A percentile compares a stretch with the other conserved stretches of the same genome.
Conservation (phyloP, 73 alveolate species). For the Diophrys appendiculata region DNA sequence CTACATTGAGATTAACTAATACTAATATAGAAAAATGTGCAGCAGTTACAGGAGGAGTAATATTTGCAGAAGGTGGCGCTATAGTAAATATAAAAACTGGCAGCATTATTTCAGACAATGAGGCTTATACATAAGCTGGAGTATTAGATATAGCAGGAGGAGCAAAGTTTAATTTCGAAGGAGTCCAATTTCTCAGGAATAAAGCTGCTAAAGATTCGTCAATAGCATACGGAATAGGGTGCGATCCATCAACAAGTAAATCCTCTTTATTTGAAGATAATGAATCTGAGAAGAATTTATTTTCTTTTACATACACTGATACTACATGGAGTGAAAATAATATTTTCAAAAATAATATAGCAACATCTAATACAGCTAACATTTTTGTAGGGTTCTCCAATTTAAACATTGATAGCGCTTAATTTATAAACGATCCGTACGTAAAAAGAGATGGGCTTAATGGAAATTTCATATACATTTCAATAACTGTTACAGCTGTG, state of each 20-base stretch:
- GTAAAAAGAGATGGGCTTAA: background rate
- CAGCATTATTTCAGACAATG: background rate
- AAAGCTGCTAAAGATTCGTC: background rate
- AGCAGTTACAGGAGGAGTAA: background rate
- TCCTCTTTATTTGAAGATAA: background rate
- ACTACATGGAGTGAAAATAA: background rate
- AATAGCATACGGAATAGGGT: background rate
- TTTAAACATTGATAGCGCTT: background rate
- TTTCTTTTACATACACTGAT: conserved; percentile 5
- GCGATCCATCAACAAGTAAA: background rate
- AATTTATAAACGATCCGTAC: background rate
- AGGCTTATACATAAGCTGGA: conserved; percentile 6
- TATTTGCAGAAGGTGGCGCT: background rate
- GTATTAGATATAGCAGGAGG: background rate
- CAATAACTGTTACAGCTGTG: background rate
- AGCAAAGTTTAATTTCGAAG: background rate
- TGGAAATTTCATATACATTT: conserved; percentile 13
- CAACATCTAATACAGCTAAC: background rate
- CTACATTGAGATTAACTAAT: background rate
- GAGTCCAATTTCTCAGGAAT: background rate
- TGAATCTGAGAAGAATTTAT: background rate
- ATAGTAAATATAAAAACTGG: background rate
- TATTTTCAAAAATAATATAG: background rate
- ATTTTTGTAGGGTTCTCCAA: conserved; percentile 4
- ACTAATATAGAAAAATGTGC: background rate